phyloP scores from a whole-genome alignment of 2,329 filamentous ascomycete genomes.

The Leptosphaerulina australis region DNA sequence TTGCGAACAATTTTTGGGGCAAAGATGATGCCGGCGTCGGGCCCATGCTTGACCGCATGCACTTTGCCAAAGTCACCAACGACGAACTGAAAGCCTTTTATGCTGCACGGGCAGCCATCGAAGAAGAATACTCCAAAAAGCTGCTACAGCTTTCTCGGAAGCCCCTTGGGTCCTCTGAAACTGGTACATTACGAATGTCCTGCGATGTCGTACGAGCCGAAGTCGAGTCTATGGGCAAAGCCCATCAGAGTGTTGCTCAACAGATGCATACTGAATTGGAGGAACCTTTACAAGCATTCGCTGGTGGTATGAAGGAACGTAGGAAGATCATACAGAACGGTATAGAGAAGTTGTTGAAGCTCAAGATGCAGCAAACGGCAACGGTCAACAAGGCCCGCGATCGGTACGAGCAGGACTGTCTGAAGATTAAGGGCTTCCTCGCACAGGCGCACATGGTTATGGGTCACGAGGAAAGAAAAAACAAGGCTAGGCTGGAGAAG shows the following conservation, averaged over 20 bases:
- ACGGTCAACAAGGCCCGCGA: constrained; percentile 95
- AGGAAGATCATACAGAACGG: constrained; percentile 94
- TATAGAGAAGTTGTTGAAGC: constrained; percentile 92
- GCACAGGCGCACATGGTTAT: constrained; percentile 99
- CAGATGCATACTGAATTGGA: constrained; percentile 98
- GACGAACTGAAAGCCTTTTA: constrained; percentile 96
- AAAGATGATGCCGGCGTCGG: constrained; percentile 96
- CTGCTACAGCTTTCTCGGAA: constrained; percentile 85
- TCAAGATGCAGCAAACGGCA: constrained; percentile 89
- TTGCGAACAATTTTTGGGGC: constrained; percentile 99
- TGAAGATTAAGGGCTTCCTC: constrained; percentile 98
- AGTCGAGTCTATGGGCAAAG: constrained; percentile 90
- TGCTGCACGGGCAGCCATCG: constrained; percentile 84
- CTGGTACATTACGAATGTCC: constrained; percentile 80
- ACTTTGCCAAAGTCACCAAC: constrained; percentile 82
- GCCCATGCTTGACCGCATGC: constrained; percentile 92
- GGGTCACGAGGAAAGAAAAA: constrained; percentile 98
- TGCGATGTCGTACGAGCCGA: constrained; percentile 88
- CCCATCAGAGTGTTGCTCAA: constrained; percentile 84
- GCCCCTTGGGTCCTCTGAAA: constrained; percentile 84
- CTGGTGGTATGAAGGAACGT: constrained; percentile 93
- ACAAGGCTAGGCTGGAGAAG: constrained; percentile 98
- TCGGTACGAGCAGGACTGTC: constrained; percentile 94
- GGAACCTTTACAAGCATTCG: constrained; percentile 88
- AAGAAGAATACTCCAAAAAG: constrained; percentile 95